Evolutionary conservation across 2,329 filamentous ascomycete species (phyloP), one percentile per base, ranked within the genome.

Genomic region (Fusarium keratoplasticum): DNA sequence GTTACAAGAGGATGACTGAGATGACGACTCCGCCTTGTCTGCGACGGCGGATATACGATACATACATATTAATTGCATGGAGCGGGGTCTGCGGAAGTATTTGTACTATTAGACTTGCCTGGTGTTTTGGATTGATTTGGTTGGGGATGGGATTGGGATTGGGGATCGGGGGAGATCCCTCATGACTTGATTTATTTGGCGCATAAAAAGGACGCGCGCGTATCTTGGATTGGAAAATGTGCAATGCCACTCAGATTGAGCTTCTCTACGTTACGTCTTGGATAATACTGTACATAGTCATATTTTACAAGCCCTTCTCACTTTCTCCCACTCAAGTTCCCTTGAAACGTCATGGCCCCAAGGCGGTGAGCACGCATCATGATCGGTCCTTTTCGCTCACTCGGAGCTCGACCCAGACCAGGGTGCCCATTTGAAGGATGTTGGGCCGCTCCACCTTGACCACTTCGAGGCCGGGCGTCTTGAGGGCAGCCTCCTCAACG

Each of bases 351-450:
- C 44, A 50, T 29, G 44, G 22, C 25, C 14, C 42, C 8, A 50
- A 50, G 44, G 44, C 44, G 44, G 44, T 50, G 44, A 50, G 44
- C 44, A 25, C 25, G 18, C 22, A 29, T 50, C 44, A 50, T 50
- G 44, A 50, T 50, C 25, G 71, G 42, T 57, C 59, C 76, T 80
- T 47, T 62, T 76, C 71, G 10, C 63, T 72, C 7, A 89, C 82
- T 70, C 82, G 85, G 68, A 92, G 79, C 81, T 92, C 90, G 66
- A 92, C 82, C 83, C 89, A 87, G 61, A 89, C 83, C 61, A 89
- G 85, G 0, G 90, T 92, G 3, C 90, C 90, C 60, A 87, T 83
- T 77, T 91, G 89, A 33, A 85, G 78, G 75, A 86, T 80, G 61
- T 85, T 85, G 4, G 89, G 89, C 60, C 87, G 84, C 73, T 88